Evolutionary conservation across 208 protist species (phyloP).

Genomic region (Trypanosoma grayi): DNA sequence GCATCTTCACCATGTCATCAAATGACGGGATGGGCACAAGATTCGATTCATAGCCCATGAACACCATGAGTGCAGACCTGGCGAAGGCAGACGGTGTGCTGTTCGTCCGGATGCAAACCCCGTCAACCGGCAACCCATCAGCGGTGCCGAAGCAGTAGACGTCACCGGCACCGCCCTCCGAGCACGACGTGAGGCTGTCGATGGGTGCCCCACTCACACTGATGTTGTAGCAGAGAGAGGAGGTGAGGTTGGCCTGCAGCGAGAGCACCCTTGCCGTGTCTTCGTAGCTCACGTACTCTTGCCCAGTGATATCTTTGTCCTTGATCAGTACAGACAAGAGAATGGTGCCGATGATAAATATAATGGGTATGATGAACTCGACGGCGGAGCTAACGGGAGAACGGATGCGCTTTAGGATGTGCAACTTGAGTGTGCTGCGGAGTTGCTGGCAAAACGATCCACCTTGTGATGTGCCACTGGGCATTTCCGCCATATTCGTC

Average conservation of each 20-base stretch:
- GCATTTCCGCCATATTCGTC: not conserved
- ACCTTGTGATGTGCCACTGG: conserved; percentile 1
- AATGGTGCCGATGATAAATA: conserved; percentile 55
- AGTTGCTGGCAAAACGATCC: conserved; percentile 43
- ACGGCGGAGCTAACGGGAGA: conserved; percentile 37
- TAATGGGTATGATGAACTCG: conserved; percentile 58
- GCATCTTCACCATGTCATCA: conserved; percentile 45
- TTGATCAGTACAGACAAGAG: conserved; percentile 24
- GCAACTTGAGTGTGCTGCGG: conserved; percentile 42
- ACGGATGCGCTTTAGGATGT: conserved; percentile 44
- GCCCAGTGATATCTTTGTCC: not conserved
- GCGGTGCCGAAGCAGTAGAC: not conserved
- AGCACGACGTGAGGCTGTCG: conserved; percentile 15
- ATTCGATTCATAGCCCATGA: not conserved
- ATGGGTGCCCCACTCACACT: conserved; percentile 6
- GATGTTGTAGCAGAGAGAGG: conserved; percentile 14
- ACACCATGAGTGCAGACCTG: not conserved
- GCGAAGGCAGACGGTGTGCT: not conserved
- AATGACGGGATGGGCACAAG: conserved; percentile 30
- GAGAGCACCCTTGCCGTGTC: not conserved
- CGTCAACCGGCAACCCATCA: conserved; percentile 12
- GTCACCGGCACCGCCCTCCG: conserved; percentile 20
- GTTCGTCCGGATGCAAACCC: conserved; percentile 4
- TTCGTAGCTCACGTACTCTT: conserved; percentile 1
- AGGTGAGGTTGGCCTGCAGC: not conserved